Evolutionary conservation across 225 moss, liverwort and hornwort genomes (phyloP).

Genomic region (Climacium dendroides): DNA sequence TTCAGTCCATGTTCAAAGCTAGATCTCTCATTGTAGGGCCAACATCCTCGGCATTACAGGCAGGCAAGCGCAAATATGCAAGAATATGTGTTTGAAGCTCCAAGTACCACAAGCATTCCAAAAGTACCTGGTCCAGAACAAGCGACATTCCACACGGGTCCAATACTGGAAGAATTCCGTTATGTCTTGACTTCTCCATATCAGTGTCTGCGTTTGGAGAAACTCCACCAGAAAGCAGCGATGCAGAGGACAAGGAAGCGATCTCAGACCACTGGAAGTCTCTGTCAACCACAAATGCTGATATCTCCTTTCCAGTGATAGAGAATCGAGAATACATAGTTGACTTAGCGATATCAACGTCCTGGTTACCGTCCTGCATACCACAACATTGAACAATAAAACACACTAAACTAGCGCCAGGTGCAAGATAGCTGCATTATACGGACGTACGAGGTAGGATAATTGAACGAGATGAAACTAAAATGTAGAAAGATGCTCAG

Average conservation of each 20-base stretch:
- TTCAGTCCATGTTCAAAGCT: not conserved
- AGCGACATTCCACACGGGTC: slow-evolving; percentile 96
- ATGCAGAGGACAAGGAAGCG: slow-evolving; percentile 20
- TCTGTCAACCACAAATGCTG: slow-evolving; percentile 86
- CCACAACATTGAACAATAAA: not conserved
- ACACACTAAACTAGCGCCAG: not conserved
- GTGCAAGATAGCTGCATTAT: not conserved
- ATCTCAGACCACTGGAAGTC: slow-evolving; percentile 81
- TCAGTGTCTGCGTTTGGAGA: slow-evolving; percentile 18
- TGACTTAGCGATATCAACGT: slow-evolving; percentile 27
- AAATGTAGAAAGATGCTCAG: not conserved
- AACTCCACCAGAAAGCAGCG: slow-evolving; percentile 17
- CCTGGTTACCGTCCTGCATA: slow-evolving; percentile 24
- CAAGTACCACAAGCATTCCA: not conserved
- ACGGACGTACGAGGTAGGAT: not conserved
- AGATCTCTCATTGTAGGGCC: not conserved
- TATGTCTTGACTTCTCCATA: slow-evolving; percentile 8
- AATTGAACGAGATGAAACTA: not conserved
- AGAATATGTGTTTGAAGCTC: not conserved
- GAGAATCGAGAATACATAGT: slow-evolving; percentile 86
- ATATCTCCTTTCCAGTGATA: slow-evolving; percentile 87
- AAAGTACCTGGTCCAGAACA: slow-evolving; percentile 77
- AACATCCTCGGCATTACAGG: not conserved
- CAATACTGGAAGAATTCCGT: slow-evolving; percentile 70
- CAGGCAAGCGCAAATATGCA: not conserved